phyloP scores from a whole-genome alignment of 345 rosid genomes.

The Pelargonium nanum region DNA sequence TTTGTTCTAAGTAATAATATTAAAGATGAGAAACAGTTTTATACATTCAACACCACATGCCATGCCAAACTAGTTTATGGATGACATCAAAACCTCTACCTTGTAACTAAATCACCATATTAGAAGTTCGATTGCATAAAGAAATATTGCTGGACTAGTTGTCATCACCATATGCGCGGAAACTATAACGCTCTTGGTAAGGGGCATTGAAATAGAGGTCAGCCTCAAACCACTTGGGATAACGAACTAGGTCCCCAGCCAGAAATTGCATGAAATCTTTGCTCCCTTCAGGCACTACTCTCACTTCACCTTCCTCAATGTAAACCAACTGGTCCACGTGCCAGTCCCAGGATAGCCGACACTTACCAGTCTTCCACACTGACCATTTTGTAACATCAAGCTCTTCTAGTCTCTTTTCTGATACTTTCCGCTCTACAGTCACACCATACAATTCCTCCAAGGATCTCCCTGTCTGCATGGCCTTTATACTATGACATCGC shows the following conservation, averaged over 20 bases:
- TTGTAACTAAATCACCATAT: no score
- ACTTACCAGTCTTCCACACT: slow-evolving; percentile 74
- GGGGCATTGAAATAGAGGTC: slow-evolving; percentile 83
- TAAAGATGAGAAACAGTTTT: no score
- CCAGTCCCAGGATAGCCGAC: slow-evolving; percentile 88
- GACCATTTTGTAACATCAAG: slow-evolving; percentile 84
- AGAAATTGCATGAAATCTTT: slow-evolving; percentile 59
- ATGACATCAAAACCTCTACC: no score
- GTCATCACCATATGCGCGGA: slow-evolving; percentile 82
- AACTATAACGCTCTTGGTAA: slow-evolving; percentile 75
- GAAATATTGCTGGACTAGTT: no score
- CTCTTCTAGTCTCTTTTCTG: slow-evolving; percentile 40
- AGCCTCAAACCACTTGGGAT: slow-evolving; percentile 95
- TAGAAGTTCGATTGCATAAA: no score
- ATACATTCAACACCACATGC: no score
- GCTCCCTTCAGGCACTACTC: slow-evolving; percentile 88
- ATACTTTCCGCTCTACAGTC: slow-evolving; percentile 61
- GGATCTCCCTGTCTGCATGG: slow-evolving; percentile 54
- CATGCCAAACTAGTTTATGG: no score
- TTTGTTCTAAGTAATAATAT: no score
- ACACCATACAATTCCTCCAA: slow-evolving; percentile 73
- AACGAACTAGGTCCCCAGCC: slow-evolving; percentile 83
- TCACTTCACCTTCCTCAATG: slow-evolving; percentile 93
- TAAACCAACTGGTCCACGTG: slow-evolving; percentile 91
- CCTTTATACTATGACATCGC: slow-evolving; percentile 27